phyloP scores from a whole-genome alignment of 2,329 filamentous ascomycete species.

The Ambrosiella cleistominuta region DNA sequence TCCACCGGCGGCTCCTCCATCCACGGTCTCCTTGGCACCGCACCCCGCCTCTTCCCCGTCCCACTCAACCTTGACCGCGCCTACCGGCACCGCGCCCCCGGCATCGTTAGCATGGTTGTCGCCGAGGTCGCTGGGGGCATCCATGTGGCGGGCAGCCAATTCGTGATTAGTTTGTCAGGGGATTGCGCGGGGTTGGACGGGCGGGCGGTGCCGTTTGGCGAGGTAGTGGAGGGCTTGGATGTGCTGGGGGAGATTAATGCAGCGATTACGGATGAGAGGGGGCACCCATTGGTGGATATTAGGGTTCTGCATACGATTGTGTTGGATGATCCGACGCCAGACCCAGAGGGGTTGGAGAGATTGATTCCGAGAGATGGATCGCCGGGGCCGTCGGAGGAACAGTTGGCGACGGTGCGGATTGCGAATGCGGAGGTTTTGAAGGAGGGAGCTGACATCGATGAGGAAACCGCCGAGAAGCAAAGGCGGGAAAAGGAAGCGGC shows the following conservation, averaged over 20 bases:
- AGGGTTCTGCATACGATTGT: slow-evolving; percentile 84
- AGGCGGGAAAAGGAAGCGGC: slow-evolving; percentile 79
- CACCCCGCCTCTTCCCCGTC: slow-evolving; percentile 61
- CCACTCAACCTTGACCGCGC: slow-evolving; percentile 73
- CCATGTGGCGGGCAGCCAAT: slow-evolving; percentile 75
- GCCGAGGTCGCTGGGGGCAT: slow-evolving; percentile 53
- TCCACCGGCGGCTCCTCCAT: slow-evolving; percentile 89
- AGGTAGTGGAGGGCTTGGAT: slow-evolving; percentile 91
- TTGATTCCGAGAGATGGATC: slow-evolving; percentile 49
- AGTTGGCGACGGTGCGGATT: slow-evolving; percentile 81
- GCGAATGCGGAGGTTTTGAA: slow-evolving; percentile 72
- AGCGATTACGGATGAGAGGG: slow-evolving; percentile 70
- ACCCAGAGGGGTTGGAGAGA: slow-evolving; percentile 47
- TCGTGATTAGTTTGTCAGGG: slow-evolving; percentile 79
- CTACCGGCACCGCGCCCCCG: slow-evolving; percentile 72
- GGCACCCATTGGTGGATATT: slow-evolving; percentile 82
- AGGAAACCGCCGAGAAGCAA: slow-evolving; percentile 61
- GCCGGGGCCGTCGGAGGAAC: slow-evolving; percentile 64
- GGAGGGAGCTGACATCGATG: slow-evolving; percentile 51
- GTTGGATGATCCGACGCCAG: slow-evolving; percentile 79
- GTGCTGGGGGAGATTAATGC: slow-evolving; percentile 83
- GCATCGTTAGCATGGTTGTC: slow-evolving; percentile 96
- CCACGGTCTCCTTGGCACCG: slow-evolving; percentile 60
- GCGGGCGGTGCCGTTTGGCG: slow-evolving; percentile 87
- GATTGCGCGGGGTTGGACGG: slow-evolving; percentile 81